Percentiles rank a stretch among this genome's conserved stretches.
phyloP scores from a whole-genome alignment of 208 protist species.

The Crithidia brevicula region DNA sequence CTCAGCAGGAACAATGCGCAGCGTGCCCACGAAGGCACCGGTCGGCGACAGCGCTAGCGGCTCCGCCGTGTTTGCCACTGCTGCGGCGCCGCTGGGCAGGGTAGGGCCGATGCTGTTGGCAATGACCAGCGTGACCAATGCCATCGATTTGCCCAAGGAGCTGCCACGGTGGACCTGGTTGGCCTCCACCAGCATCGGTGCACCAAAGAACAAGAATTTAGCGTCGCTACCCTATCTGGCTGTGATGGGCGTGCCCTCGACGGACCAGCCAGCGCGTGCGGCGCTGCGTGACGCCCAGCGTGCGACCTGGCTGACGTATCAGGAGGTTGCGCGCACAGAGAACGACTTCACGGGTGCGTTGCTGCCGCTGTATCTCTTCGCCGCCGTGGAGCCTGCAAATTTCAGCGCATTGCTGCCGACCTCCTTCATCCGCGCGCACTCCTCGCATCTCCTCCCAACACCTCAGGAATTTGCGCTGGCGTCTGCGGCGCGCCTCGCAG shows the following conservation, averaged over 20 bases:
- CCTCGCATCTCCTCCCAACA: background rate
- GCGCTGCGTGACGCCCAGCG: background rate
- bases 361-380: slow-evolving; percentile 1
- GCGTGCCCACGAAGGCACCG: background rate
- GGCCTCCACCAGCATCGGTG: background rate
- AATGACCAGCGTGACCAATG: slow-evolving; percentile 1
- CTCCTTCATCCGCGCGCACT: background rate
- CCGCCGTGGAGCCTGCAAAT: background rate
- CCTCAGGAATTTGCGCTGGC: background rate
- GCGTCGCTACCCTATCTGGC: background rate
- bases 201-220: too few relatives aligned
- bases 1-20: background rate
- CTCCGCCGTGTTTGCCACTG: slow-evolving; percentile 1
- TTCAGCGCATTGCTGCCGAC: background rate
- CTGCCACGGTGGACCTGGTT: background rate
- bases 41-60: background rate
- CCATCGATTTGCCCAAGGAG: background rate
- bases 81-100: slow-evolving; percentile 12
- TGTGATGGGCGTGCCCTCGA: background rate
- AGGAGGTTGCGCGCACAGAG: background rate
- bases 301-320: background rate
- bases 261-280: background rate
- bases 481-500: background rate
- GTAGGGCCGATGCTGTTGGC: slow-evolving; percentile 10
- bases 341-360: background rate